Percentiles rank a stretch among this genome's conserved stretches.
phyloP scores from a whole-genome alignment of 2,329 filamentous ascomycete species.

The Colletotrichum endophyticum region DNA sequence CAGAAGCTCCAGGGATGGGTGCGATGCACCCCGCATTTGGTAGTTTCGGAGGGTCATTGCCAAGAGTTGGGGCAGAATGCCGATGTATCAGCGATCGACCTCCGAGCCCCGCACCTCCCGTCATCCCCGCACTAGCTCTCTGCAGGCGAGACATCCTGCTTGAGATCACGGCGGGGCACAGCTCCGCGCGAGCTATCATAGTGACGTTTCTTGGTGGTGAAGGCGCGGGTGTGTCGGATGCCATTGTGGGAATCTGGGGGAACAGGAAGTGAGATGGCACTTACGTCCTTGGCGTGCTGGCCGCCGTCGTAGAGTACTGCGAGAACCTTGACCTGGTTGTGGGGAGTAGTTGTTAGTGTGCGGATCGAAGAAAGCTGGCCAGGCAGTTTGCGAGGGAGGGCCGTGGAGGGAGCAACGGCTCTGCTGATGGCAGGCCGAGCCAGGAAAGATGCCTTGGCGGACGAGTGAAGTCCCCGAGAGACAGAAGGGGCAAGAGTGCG shows the following conservation, averaged over 20 bases:
- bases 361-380: slow-evolving; percentile 56
- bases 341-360: slow-evolving; percentile 54
- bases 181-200: slow-evolving; percentile 12
- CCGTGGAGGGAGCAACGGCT: slow-evolving; percentile 12
- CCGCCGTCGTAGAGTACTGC: slow-evolving; percentile 92
- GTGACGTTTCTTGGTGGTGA: slow-evolving; percentile 5
- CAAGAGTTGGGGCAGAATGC: slow-evolving; percentile 15
- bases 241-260: neutral
- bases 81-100: slow-evolving; percentile 22
- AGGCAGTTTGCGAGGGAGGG: slow-evolving; percentile 47
- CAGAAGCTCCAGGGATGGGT: neutral
- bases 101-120: slow-evolving; percentile 20
- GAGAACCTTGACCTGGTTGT: slow-evolving; percentile 86
- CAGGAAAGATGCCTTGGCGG: slow-evolving; percentile 24
- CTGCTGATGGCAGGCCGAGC: slow-evolving; percentile 20
- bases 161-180: slow-evolving; percentile 6
- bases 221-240: neutral
- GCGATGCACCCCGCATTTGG: slow-evolving; percentile 20
- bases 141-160: neutral
- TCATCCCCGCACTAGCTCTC: slow-evolving; percentile 18
- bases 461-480: slow-evolving; percentile 29
- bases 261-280: slow-evolving; percentile 24
- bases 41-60: neutral
- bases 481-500: slow-evolving; percentile 26
- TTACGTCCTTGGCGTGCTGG: slow-evolving; percentile 85